These are phyloP conservation scores for Fusarium liriodendri DNA, from an alignment of 2,329 filamentous ascomycete genomes.

Conservation along the genomic window DNA sequence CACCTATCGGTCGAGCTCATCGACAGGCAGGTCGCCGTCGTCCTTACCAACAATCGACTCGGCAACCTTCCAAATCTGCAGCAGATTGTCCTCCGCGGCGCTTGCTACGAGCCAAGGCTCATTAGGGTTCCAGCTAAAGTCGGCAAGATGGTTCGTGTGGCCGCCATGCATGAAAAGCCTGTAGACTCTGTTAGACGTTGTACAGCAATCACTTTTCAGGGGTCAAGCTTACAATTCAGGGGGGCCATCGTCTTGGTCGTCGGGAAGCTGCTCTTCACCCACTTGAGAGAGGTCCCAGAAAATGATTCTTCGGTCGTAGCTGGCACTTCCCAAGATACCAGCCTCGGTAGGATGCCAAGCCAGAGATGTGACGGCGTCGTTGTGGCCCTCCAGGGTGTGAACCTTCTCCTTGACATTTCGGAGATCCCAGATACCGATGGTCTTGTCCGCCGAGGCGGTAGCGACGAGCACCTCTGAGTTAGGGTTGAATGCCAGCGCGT, in stretches of 20 bases:
- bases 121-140: constrained; percentile 98
- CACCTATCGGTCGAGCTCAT: constrained; percentile 76
- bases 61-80: constrained; percentile 93
- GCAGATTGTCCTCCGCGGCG: constrained; percentile 94
- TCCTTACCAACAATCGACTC: constrained; percentile 85
- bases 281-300: constrained; percentile 96
- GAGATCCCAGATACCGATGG: constrained; percentile 94
- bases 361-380: constrained; percentile 89
- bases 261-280: constrained; percentile 93
- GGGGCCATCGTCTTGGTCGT: constrained; percentile 94
- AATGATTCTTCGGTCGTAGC: constrained; percentile 92
- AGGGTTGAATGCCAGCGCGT: constrained; percentile 95
- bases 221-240: constrained; percentile 82
- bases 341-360: constrained; percentile 95
- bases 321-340: constrained; percentile 88
- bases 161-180: constrained; percentile 98
- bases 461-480: constrained; percentile 90
- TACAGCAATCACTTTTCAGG: background rate
- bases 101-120: constrained; percentile 97
- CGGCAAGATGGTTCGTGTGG: constrained; percentile 95
- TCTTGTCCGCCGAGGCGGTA: constrained; percentile 95
- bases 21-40: constrained; percentile 77
- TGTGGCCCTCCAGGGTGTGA: constrained; percentile 89
- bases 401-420: constrained; percentile 91
- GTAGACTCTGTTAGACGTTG: constrained; percentile 35